Percentiles rank a stretch among this genome's conserved stretches.
Evolutionary conservation across 345 rosid genomes (phyloP).

Genomic region (Eucalyptus cloeziana): DNA sequence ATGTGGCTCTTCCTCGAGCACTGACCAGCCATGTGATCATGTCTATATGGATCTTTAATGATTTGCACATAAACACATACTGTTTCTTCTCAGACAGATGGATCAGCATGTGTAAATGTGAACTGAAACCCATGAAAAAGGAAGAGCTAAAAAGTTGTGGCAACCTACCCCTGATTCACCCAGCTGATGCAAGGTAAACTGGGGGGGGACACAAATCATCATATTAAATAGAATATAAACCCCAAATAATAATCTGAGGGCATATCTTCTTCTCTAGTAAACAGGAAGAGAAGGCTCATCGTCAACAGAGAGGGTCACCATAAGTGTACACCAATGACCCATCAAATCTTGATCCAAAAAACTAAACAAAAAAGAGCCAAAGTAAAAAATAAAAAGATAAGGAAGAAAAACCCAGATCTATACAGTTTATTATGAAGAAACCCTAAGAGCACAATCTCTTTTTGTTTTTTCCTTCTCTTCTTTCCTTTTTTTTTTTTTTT

Average conservation of each 20-base stretch:
- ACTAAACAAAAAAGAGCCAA: background rate
- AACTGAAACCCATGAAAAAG: background rate
- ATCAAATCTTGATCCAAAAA: background rate
- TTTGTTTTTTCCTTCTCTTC: background rate
- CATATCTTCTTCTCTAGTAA: conserved; percentile 7
- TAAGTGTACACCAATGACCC: background rate
- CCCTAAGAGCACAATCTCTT: background rate
- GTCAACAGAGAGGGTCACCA: background rate
- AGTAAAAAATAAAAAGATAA: background rate
- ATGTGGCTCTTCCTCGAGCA: background rate
- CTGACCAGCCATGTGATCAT: background rate
- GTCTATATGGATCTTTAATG: background rate
- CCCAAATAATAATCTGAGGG: background rate
- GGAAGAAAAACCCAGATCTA: background rate
- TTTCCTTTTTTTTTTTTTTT: background rate
- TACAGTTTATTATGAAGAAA: background rate
- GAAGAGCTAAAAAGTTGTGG: background rate
- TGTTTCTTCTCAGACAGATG: background rate
- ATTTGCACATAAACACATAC: background rate
- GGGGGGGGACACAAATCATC: background rate
- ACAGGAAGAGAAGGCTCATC: background rate
- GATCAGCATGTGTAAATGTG: background rate
- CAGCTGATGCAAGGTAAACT: background rate
- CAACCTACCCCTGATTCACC: background rate
- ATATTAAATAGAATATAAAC: background rate